A percentile compares a stretch with the other conserved stretches of the same genome.
phyloP scores from a whole-genome alignment of 1,284 basidiomycete species.

The Grifola frondosa region DNA sequence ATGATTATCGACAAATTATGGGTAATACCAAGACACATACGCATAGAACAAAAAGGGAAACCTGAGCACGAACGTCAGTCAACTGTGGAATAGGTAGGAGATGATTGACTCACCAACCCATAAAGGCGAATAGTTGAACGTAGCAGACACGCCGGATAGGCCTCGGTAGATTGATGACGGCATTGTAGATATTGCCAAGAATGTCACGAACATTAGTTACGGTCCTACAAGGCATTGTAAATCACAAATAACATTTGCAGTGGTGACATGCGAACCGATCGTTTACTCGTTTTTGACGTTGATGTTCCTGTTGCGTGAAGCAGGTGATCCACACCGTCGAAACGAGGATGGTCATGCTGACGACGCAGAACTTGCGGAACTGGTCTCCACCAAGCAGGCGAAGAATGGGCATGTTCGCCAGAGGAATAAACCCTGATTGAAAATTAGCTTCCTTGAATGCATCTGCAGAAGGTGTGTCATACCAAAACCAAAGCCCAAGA shows the following conservation, averaged over 20 bases:
- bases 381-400: constrained; percentile 87
- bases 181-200: constrained; percentile 71
- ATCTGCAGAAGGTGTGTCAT: constrained; percentile 7
- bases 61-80: constrained; percentile 41
- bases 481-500: constrained; percentile 90
- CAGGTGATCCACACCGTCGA: constrained; percentile 88
- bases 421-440: constrained; percentile 75
- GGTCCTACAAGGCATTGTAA: no score
- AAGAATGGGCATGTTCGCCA: constrained; percentile 74
- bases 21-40: constrained; percentile 38
- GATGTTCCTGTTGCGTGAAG: constrained; percentile 75
- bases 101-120: constrained; percentile 73
- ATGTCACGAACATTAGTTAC: constrained; percentile 51
- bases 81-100: not conserved
- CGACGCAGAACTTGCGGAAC: constrained; percentile 93
- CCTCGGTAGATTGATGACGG: constrained; percentile 74
- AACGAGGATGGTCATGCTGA: constrained; percentile 80
- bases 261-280: not conserved
- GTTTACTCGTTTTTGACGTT: constrained; percentile 49
- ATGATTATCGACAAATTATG: constrained; percentile 7
- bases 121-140: constrained; percentile 89
- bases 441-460: not conserved
- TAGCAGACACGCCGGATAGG: constrained; percentile 87
- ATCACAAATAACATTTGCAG: not conserved
- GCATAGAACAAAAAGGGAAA: constrained; percentile 95